Percentiles rank a stretch among this genome's conserved stretches.
Evolutionary conservation across 2,329 filamentous ascomycete genomes (phyloP).

Genomic region (Penicillium decumbens): DNA sequence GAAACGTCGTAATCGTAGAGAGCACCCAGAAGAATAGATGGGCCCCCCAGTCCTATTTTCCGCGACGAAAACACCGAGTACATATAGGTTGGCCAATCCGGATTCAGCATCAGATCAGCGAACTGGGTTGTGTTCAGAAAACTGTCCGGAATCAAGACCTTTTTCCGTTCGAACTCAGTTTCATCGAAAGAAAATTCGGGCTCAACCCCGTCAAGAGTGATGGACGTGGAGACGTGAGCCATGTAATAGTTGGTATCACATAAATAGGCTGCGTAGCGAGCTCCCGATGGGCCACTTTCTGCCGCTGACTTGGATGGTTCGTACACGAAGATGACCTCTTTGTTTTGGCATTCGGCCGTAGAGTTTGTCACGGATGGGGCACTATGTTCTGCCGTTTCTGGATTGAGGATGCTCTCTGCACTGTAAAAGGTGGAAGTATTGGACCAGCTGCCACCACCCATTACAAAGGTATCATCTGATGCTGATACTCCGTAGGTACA

Average conservation of each 20-base stretch:
- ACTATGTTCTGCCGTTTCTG: background rate
- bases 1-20: slow-evolving; percentile 18
- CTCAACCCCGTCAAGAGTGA: background rate
- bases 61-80: slow-evolving; percentile 9
- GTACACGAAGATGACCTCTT: slow-evolving; percentile 7
- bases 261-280: slow-evolving; percentile 1
- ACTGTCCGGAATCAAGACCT: slow-evolving; percentile 5
- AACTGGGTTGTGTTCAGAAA: slow-evolving; percentile 10
- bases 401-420: background rate
- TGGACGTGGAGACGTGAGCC: slow-evolving; percentile 10
- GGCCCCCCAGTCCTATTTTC: slow-evolving; percentile 9
- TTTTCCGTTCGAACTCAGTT: slow-evolving; percentile 9
- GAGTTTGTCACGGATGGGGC: background rate
- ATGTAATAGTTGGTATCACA: slow-evolving; percentile 14
- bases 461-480: background rate
- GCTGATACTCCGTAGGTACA: slow-evolving; percentile 10
- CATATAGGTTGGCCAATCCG: slow-evolving; percentile 15
- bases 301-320: slow-evolving; percentile 6
- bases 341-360: slow-evolving; percentile 5
- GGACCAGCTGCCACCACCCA: slow-evolving; percentile 18
- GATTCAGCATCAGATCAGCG: background rate
- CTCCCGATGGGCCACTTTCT: background rate
- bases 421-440: slow-evolving; percentile 10
- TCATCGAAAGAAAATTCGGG: slow-evolving; percentile 11
- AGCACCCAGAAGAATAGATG: slow-evolving; percentile 15